Percentiles rank a stretch among this genome's conserved stretches.
phyloP scores from a whole-genome alignment of 2,329 filamentous ascomycete genomes.

The Elsinoe ampelina region DNA sequence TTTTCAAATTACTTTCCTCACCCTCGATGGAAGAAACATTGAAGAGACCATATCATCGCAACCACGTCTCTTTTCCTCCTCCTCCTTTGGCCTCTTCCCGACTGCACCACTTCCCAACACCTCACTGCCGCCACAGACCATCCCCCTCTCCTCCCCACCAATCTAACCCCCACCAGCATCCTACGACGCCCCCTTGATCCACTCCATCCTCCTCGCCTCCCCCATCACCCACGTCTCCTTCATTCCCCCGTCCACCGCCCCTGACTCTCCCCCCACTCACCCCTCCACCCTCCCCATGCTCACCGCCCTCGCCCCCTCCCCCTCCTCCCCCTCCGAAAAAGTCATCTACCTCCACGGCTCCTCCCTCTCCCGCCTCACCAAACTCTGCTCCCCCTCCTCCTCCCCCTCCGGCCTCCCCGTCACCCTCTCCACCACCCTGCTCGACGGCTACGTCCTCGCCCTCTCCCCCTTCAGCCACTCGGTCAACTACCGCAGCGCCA shows the following conservation, averaged over 20 bases:
- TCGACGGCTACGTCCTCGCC: conserved; percentile 72
- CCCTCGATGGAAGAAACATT: neutral
- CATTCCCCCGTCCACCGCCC: conserved; percentile 40
- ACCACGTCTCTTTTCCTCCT: neutral
- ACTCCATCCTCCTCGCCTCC: conserved; percentile 64
- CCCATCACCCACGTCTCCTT: conserved; percentile 75
- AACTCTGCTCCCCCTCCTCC: conserved; percentile 39
- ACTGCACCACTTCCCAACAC: no score
- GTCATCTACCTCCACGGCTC: conserved; percentile 81
- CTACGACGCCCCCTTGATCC: conserved; percentile 65
- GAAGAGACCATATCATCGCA: neutral
- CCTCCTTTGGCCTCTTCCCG: no score
- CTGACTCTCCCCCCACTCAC: conserved; percentile 50
- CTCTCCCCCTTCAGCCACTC: conserved; percentile 72
- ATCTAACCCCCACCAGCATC: conserved; percentile 39
- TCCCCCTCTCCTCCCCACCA: neutral
- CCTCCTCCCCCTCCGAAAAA: conserved; percentile 49
- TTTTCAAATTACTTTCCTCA: neutral
- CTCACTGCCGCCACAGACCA: no score
- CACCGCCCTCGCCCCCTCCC: conserved; percentile 68
- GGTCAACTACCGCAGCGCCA: conserved; percentile 77
- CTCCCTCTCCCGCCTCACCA: conserved; percentile 68
- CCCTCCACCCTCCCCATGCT: conserved; percentile 78
- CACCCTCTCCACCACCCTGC: conserved; percentile 60
- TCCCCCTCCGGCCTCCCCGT: conserved; percentile 53